Conservation (phyloP, 768 basidiomycete species). For the Kwoniella europaea region DNA sequence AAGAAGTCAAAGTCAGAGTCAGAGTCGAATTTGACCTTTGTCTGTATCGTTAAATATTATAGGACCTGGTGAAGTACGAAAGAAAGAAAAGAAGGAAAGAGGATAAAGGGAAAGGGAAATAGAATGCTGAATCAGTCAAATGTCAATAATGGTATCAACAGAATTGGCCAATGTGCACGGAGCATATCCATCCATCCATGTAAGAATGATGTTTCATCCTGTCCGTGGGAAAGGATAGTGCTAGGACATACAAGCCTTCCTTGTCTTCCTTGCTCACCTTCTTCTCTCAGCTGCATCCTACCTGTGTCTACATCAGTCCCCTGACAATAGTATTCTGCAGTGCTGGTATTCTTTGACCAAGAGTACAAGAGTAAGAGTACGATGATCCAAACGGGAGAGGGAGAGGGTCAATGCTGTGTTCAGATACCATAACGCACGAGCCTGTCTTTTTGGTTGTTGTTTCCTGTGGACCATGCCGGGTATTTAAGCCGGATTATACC, state of each 20-base stretch:
- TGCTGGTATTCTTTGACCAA: background rate
- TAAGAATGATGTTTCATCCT: conserved; percentile 3
- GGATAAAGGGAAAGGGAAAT: background rate
- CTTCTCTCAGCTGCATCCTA: background rate
- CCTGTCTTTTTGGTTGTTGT: background rate
- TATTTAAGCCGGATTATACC: conserved; percentile 4
- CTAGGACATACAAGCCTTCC: conserved; percentile 16
- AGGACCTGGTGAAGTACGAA: background rate
- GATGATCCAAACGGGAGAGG: background rate
- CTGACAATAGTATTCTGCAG: background rate
- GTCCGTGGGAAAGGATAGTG: conserved; percentile 15
- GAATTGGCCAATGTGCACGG: conserved; percentile 1
- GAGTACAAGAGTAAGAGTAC: too few species aligned
- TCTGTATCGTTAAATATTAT: background rate
- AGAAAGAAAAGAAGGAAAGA: background rate
- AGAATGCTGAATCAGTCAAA: background rate
- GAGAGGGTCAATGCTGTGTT: background rate
- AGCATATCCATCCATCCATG: background rate
- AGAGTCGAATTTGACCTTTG: background rate
- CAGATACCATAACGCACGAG: background rate
- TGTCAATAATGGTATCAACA: background rate
- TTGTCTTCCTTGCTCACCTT: background rate
- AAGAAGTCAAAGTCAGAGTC: background rate
- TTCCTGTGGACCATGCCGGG: background rate
- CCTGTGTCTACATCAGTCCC: background rate